Evolutionary conservation across 2,329 filamentous ascomycete species (phyloP).

Genomic region (Lasiodiplodia sp.): DNA sequence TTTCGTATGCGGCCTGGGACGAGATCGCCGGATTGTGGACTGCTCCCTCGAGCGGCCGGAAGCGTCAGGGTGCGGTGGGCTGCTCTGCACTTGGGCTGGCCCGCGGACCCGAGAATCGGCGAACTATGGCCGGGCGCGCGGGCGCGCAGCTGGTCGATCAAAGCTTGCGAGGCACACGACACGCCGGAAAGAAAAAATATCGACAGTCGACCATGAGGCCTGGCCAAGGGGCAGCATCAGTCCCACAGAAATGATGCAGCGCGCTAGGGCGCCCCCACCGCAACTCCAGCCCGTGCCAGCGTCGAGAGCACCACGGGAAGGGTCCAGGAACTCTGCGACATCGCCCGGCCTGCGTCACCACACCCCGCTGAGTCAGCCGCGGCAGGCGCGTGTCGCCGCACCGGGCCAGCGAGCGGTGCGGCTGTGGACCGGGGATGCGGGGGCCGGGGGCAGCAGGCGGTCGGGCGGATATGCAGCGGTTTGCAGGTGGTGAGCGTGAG

Average conservation of each 20-base stretch:
- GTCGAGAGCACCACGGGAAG: conserved; percentile 4
- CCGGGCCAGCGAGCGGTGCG: conserved; percentile 1
- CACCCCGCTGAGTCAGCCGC: conserved; percentile 6
- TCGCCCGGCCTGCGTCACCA: conserved; percentile 13
- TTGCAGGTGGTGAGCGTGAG: neutral
- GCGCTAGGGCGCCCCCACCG: conserved; percentile 8
- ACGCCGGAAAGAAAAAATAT: conserved; percentile 19
- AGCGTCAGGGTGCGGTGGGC: conserved; percentile 18
- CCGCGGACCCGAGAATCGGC: conserved; percentile 17
- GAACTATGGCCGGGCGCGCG: conserved; percentile 26
- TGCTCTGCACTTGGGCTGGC: neutral
- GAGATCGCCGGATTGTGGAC: neutral
- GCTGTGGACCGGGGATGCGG: conserved; percentile 5
- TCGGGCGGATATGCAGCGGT: conserved; percentile 5
- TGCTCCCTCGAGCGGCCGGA: neutral
- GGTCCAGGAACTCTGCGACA: neutral
- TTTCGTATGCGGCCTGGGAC: conserved; percentile 1
- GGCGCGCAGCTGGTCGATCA: conserved; percentile 16
- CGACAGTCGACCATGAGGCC: conserved; percentile 1
- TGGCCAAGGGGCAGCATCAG: conserved; percentile 23
- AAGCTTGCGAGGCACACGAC: conserved; percentile 27
- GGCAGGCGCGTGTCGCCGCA: conserved; percentile 9
- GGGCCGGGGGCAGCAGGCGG: conserved; percentile 9
- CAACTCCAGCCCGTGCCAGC: neutral
- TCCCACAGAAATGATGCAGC: conserved; percentile 25